A percentile compares a stretch with the other conserved stretches of the same genome.
Conservation (phyloP, 2,329 filamentous ascomycete species). For the Alternaria triticimaculans region DNA sequence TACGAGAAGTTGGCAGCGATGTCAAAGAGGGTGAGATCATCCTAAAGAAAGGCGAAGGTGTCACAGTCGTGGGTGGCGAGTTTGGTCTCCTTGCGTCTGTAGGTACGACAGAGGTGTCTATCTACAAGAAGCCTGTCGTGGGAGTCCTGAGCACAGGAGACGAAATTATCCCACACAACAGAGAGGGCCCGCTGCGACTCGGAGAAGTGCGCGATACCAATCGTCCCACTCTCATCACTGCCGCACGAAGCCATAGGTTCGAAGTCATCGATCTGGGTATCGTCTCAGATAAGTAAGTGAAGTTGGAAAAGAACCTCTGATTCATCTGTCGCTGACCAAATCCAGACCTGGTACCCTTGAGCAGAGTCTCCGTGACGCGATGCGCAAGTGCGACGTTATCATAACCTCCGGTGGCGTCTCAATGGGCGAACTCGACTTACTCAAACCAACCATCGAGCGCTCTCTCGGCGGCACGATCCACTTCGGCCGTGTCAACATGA, state of each 20-base stretch:
- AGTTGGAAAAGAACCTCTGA: not conserved
- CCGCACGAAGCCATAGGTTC: slow-evolving; percentile 76
- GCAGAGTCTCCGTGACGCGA: slow-evolving; percentile 73
- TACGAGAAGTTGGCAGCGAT: slow-evolving; percentile 90
- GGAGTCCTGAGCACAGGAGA: slow-evolving; percentile 94
- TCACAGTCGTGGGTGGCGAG: slow-evolving; percentile 87
- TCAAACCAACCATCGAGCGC: slow-evolving; percentile 95
- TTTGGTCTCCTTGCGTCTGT: slow-evolving; percentile 88
- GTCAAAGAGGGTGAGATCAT: slow-evolving; percentile 73
- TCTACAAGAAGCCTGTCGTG: slow-evolving; percentile 78
- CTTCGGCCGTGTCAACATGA: slow-evolving; percentile 96
- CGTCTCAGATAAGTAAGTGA: slow-evolving; percentile 68
- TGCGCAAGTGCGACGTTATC: slow-evolving; percentile 78
- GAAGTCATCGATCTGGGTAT: slow-evolving; percentile 86
- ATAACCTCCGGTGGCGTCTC: slow-evolving; percentile 94
- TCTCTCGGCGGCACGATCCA: slow-evolving; percentile 90
- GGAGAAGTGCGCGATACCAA: slow-evolving; percentile 96
- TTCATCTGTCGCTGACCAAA: not conserved
- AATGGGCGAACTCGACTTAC: slow-evolving; percentile 95
- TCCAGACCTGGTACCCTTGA: slow-evolving; percentile 73
- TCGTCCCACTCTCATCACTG: slow-evolving; percentile 82
- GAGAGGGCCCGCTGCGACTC: slow-evolving; percentile 66
- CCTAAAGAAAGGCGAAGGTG: slow-evolving; percentile 77
- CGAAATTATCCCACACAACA: slow-evolving; percentile 81
- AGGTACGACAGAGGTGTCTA: slow-evolving; percentile 72